Evolutionary conservation across 176 grass and related monocot species (phyloP).

Genomic region (Carex scoparia): DNA sequence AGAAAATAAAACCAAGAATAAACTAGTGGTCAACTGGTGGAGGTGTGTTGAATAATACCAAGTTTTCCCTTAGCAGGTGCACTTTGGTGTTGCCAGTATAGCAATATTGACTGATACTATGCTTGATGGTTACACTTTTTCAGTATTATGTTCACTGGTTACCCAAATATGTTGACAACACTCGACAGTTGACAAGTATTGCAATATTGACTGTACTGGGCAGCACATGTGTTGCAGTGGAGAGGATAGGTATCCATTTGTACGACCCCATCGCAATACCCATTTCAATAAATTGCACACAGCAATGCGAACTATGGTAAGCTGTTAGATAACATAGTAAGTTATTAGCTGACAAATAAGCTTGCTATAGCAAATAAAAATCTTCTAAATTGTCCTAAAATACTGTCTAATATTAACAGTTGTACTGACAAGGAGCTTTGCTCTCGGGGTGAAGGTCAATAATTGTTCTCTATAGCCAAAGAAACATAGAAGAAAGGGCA

Average conservation of each 20-base stretch:
- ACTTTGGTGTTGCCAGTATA: background rate
- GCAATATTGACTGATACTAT: too few relatives aligned
- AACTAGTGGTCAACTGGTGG: background rate
- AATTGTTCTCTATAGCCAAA: background rate
- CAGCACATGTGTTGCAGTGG: background rate
- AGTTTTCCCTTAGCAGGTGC: background rate
- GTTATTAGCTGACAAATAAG: background rate
- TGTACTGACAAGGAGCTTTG: background rate
- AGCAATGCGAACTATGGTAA: background rate
- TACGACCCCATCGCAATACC: background rate
- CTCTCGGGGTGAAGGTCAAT: background rate
- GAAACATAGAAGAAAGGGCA: background rate
- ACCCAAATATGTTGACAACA: background rate
- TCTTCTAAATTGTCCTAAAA: background rate
- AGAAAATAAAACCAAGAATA: conserved; percentile 7
- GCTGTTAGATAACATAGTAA: background rate
- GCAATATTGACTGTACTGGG: background rate
- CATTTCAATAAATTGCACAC: background rate
- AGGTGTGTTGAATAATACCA: background rate
- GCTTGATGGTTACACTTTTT: background rate
- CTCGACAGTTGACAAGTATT: background rate
- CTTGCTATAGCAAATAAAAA: background rate
- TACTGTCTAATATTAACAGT: background rate
- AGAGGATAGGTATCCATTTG: background rate
- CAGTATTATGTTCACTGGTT: background rate